phyloP scores from a whole-genome alignment of 2,329 filamentous ascomycete species.

The Pleomassaria siparia region DNA sequence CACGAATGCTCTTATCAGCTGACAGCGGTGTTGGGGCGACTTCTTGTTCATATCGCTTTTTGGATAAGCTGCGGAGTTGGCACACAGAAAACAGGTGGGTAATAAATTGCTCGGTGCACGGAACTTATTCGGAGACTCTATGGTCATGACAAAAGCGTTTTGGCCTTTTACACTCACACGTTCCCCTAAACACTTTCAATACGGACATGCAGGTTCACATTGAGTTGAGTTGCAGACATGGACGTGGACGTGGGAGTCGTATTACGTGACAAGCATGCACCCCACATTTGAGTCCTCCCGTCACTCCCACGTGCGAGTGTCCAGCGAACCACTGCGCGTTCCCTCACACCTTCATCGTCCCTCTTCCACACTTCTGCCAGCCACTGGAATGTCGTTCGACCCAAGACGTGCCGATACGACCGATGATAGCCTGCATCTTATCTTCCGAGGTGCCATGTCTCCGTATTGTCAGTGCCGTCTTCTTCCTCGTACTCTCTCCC shows the following conservation, averaged over 20 bases:
- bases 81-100: background rate
- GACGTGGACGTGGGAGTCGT: background rate
- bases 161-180: background rate
- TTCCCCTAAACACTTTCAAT: too few species aligned
- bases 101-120: background rate
- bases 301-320: constrained; percentile 9
- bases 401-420: background rate
- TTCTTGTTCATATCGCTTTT: constrained; percentile 4
- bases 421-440: constrained; percentile 7
- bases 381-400: background rate
- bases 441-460: constrained; percentile 1
- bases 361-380: constrained; percentile 3
- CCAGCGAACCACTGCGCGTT: constrained; percentile 10
- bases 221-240: background rate
- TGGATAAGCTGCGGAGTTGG: background rate
- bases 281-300: constrained; percentile 13
- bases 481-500: background rate
- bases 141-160: background rate
- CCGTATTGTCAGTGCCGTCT: background rate
- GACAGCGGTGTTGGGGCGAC: background rate
- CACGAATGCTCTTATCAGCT: background rate
- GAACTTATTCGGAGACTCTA: background rate
- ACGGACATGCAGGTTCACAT: too few species aligned
- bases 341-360: constrained; percentile 10
- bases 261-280: constrained; percentile 12